These are phyloP conservation scores for Austroboletus festivus DNA, from an alignment of 768 basidiomycete species.

Conservation along the genomic window DNA sequence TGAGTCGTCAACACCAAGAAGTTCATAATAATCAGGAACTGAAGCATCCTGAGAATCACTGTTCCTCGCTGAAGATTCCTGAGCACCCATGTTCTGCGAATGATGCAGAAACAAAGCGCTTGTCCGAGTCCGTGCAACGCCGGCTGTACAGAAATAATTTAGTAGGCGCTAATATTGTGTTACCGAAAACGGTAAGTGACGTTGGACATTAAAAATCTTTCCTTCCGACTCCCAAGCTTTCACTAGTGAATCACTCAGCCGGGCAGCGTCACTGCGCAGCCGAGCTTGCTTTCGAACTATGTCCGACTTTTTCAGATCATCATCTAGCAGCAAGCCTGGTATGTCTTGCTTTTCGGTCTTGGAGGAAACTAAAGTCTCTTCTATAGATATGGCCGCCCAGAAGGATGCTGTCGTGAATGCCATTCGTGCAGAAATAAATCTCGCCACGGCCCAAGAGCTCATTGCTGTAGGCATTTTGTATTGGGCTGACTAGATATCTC, in stretches of 20 bases:
- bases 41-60: slow-evolving; percentile 24
- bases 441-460: slow-evolving; percentile 77
- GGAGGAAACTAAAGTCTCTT: not conserved
- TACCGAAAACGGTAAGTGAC: no score
- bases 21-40: slow-evolving; percentile 71
- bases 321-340: slow-evolving; percentile 32
- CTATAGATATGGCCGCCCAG: slow-evolving; percentile 37
- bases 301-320: slow-evolving; percentile 53
- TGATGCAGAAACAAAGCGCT: not conserved
- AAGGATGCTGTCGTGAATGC: slow-evolving; percentile 54
- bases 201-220: no score
- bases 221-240: no score
- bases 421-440: slow-evolving; percentile 66
- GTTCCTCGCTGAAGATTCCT: slow-evolving; percentile 53
- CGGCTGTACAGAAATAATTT: no score
- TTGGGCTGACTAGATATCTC: not conserved
- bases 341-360: not conserved
- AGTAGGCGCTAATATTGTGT: no score
- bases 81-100: slow-evolving; percentile 56
- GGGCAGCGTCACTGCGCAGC: no score
- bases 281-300: slow-evolving; percentile 27
- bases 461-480: slow-evolving; percentile 53
- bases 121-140: no score
- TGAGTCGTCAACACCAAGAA: slow-evolving; percentile 76
- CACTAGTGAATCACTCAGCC: no score